These are phyloP conservation scores for Xylariales sp. DNA, from an alignment of 2,329 filamentous ascomycete genomes.

Conservation along the genomic window DNA sequence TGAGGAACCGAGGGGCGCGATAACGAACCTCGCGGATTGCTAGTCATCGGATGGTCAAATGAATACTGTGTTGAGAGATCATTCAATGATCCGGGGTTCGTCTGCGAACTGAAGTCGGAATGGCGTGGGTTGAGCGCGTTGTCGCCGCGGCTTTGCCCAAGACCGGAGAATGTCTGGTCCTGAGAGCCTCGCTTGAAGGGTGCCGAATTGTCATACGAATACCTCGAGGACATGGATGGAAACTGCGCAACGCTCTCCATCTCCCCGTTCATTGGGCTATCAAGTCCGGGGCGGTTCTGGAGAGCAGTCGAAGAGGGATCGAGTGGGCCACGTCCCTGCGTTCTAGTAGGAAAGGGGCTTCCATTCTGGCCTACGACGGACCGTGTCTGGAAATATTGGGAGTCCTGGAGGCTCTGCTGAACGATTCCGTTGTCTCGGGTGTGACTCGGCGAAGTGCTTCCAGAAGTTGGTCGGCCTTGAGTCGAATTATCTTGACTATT, in stretches of 20 bases:
- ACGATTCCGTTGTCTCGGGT: slow-evolving; percentile 41
- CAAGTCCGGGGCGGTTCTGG: slow-evolving; percentile 29
- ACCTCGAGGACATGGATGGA: slow-evolving; percentile 17
- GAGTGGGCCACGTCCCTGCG: slow-evolving; percentile 34
- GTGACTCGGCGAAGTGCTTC: slow-evolving; percentile 55
- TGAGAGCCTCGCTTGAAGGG: slow-evolving; percentile 29
- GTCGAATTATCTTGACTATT: slow-evolving; percentile 41
- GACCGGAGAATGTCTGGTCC: slow-evolving; percentile 34
- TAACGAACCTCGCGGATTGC: slow-evolving; percentile 16
- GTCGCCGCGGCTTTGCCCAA: slow-evolving; percentile 20
- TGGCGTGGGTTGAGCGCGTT: slow-evolving; percentile 17
- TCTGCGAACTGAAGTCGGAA: slow-evolving; percentile 29
- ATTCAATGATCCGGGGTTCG: slow-evolving; percentile 15
- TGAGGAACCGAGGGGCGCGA: slow-evolving; percentile 37
- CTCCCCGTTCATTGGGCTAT: slow-evolving; percentile 33
- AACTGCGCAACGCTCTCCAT: slow-evolving; percentile 24
- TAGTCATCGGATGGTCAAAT: background rate
- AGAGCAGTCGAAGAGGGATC: slow-evolving; percentile 40
- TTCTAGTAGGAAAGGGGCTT: slow-evolving; percentile 26
- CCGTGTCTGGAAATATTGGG: slow-evolving; percentile 43
- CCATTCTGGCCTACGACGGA: slow-evolving; percentile 39
- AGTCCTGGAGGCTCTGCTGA: slow-evolving; percentile 39
- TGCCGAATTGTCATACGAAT: slow-evolving; percentile 13
- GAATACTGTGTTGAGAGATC: slow-evolving; percentile 8
- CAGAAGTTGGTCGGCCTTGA: slow-evolving; percentile 39